phyloP scores from a whole-genome alignment of 2,329 filamentous ascomycete species.

The Colletotrichum siamense region DNA sequence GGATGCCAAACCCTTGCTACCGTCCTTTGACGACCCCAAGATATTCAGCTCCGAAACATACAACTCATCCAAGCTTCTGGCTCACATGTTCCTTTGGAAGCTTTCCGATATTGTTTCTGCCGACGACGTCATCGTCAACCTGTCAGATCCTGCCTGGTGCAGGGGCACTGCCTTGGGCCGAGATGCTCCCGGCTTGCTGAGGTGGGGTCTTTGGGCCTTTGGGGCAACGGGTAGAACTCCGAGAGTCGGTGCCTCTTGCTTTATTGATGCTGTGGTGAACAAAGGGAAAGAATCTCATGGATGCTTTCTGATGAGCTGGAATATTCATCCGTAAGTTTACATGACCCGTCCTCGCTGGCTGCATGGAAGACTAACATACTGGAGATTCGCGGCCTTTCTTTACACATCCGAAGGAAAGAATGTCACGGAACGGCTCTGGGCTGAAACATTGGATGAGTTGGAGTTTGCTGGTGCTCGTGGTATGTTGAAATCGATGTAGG shows the following conservation, averaged over 20 bases:
- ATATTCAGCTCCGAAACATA: conserved; percentile 29
- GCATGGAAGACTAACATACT: fast-evolving
- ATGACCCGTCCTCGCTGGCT: fast-evolving
- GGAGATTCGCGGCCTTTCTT: background rate
- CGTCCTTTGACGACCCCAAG: conserved; percentile 33
- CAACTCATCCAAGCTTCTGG: conserved; percentile 32
- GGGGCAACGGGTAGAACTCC: conserved; percentile 28
- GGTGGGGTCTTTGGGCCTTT: background rate
- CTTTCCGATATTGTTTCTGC: conserved; percentile 39
- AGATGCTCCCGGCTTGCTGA: conserved; percentile 21
- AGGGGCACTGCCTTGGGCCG: conserved; percentile 46
- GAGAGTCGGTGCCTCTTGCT: conserved; percentile 39
- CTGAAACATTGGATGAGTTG: background rate
- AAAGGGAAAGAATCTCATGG: background rate
- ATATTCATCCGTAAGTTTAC: background rate
- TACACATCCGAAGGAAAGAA: background rate
- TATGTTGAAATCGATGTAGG: background rate
- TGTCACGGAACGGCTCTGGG: background rate
- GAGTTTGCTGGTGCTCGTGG: background rate
- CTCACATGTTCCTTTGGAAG: conserved; percentile 38
- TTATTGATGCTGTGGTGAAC: background rate
- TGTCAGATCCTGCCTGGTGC: conserved; percentile 51
- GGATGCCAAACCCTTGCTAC: conserved; percentile 21
- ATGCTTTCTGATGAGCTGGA: background rate
- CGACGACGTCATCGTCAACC: conserved; percentile 48